Percentiles rank a stretch among this genome's conserved stretches.
Conservation (phyloP, 768 basidiomycete species). For the Xerocomellus amylosporus region DNA sequence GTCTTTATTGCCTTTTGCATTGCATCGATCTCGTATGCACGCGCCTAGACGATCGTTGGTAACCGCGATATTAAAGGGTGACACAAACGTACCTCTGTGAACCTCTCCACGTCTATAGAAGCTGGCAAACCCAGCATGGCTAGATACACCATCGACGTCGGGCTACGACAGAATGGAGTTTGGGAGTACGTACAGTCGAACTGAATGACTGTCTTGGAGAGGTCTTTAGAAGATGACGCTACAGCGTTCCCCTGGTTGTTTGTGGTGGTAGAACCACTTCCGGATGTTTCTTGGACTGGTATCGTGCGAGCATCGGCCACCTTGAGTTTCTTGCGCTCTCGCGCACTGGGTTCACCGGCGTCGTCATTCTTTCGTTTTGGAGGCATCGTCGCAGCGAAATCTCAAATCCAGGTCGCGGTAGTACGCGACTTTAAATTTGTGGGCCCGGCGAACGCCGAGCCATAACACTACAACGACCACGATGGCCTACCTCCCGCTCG, state of each 20-base stretch:
- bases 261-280: constrained; percentile 14
- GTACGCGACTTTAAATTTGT: no score
- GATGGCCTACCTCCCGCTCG: constrained; percentile 35
- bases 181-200: constrained; percentile 40
- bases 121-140: constrained; percentile 63
- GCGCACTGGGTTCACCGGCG: constrained; percentile 29
- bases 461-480: constrained; percentile 2
- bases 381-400: constrained; percentile 37
- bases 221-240: constrained; percentile 30
- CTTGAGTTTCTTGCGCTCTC: constrained; percentile 71
- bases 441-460: constrained; percentile 26
- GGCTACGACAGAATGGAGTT: neutral
- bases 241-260: constrained; percentile 25
- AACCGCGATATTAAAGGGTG: neutral
- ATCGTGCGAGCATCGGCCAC: constrained; percentile 64
- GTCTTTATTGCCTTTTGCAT: constrained; percentile 86
- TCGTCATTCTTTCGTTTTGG: constrained; percentile 42
- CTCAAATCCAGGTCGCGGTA: no score
- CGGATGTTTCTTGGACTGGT: constrained; percentile 52
- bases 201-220: constrained; percentile 38
- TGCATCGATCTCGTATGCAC: constrained; percentile 85
- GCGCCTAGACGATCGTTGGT: constrained; percentile 48
- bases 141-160: constrained; percentile 23
- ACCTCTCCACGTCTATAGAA: constrained; percentile 83
- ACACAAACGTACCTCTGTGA: constrained; percentile 61